Evolutionary conservation across 192 early-diverging fungal genomes (phyloP).

Genomic region (Geranomyces variabilis): DNA sequence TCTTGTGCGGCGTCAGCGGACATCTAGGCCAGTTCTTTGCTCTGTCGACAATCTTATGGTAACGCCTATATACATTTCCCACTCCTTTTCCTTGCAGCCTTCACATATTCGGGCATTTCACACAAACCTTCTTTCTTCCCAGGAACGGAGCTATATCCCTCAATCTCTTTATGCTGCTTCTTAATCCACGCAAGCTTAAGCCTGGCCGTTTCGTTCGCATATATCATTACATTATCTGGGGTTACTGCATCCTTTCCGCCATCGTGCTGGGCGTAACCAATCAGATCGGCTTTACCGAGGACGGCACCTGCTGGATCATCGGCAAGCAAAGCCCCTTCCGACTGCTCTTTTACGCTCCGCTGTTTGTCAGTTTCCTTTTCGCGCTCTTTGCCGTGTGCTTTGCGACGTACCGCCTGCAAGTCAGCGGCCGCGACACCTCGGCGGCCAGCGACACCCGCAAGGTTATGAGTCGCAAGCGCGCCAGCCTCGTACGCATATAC

Average conservation of each 20-base stretch:
- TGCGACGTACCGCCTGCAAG: conserved; percentile 16
- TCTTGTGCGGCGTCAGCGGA: conserved; percentile 10
- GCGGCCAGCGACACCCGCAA: neutral
- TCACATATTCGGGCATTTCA: too few relatives aligned
- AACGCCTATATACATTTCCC: neutral
- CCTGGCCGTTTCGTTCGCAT: neutral
- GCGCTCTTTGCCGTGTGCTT: conserved; percentile 6
- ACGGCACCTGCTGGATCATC: conserved; percentile 28
- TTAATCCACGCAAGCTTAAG: conserved; percentile 10
- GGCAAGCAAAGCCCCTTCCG: conserved; percentile 22
- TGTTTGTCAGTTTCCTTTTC: conserved; percentile 9
- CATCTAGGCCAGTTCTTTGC: conserved; percentile 29
- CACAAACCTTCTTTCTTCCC: too few relatives aligned
- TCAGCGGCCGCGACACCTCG: neutral
- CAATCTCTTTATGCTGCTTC: conserved; percentile 22
- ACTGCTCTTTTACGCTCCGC: conserved; percentile 20
- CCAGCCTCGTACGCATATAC: conserved; percentile 11
- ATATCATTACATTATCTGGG: conserved; percentile 17
- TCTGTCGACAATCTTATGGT: conserved; percentile 18
- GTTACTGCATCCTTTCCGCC: conserved; percentile 17
- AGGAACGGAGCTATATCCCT: conserved; percentile 26
- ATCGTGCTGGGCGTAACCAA: conserved; percentile 1
- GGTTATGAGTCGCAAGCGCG: conserved; percentile 10
- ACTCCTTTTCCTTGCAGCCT: too few relatives aligned
- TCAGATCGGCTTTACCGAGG: conserved; percentile 27